Conservation (phyloP, 768 basidiomycete species). For the Calocybe indica region DNA sequence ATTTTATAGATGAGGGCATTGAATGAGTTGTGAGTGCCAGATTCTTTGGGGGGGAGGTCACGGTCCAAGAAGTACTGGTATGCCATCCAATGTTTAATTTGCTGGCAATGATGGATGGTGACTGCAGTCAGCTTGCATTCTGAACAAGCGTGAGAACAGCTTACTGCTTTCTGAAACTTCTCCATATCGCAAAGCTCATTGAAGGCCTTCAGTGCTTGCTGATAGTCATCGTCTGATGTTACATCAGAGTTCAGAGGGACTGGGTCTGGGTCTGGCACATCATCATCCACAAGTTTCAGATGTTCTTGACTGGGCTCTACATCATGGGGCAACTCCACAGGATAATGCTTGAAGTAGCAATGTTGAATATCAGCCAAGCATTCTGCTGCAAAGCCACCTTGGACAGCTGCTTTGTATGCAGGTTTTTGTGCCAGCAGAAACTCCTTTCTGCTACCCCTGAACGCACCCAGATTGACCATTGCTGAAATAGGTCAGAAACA, state of each 20-base stretch:
- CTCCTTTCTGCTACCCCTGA: conserved; percentile 3
- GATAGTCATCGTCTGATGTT: background rate
- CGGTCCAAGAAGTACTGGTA: conserved; percentile 10
- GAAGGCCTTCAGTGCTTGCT: background rate
- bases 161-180: background rate
- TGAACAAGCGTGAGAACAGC: background rate
- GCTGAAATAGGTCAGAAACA: no score
- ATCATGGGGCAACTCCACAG: conserved; percentile 2
- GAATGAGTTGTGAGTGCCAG: conserved; percentile 2
- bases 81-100: conserved; percentile 11
- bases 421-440: conserved; percentile 7
- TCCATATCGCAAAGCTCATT: background rate
- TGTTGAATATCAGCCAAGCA: conserved; percentile 5
- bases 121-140: no score
- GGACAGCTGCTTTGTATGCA: conserved; percentile 1
- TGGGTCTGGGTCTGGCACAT: background rate
- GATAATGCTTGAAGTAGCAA: conserved; percentile 9
- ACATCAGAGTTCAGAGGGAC: background rate
- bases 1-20: background rate
- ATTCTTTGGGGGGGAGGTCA: conserved; percentile 3
- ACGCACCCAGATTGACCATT: conserved; percentile 13
- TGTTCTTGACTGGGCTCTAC: conserved; percentile 3
- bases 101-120: conserved; percentile 6
- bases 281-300: conserved; percentile 6
- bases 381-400: conserved; percentile 4